Base-by-base conservation (phyloP, 192 early-diverging fungal species). In the Pecoramyces ruminantium region DNA sequence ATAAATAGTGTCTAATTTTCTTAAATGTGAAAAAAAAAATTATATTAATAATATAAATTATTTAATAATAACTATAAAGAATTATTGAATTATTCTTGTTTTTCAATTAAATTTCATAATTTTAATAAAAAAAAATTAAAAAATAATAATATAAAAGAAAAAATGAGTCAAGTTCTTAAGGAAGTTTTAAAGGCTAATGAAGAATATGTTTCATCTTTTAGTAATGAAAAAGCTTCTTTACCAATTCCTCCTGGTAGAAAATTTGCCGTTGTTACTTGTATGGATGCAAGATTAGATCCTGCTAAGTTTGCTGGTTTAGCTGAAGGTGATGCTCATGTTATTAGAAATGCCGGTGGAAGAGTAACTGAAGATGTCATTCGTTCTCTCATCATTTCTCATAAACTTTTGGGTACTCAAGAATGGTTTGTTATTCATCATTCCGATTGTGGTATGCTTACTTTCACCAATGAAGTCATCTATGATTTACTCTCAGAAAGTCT, bases 371-470 rank as follows among this genome's bases (percentile, higher is more conserved):
- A 87, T 25, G 86, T 86, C 13, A 82, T 87, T 28, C 86, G 86
- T 2, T 87, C 86, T 11, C 34, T 87, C 0, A 82, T 87, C 1
- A 87, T 87, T 79, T 87, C 86, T 5, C 80, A 87, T 29, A 81
- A 85, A 34, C 86, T 87, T 78, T 79, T 87, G 8, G 86, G 85
- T 9, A 87, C 86, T 29, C 78, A 86, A 77, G 79, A 79, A 78
- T 79, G 86, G 78, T 81, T 82, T 39, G 79, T 86, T 11, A 78
- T 79, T 0, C 83, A 84, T 28, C 86, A 86, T 29, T 84, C 82
- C 2, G 86, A 87, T 77, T 87, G 86, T 78, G 86, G 86, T 11
- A 87, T 87, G 86, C 82, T 86, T 34, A 86, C 83, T 4, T 87
- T 86, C 42, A 78, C 84, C 3, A 86, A 85, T 79, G 34, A 81